Base-by-base conservation (phyloP, 805 yeast genomes). In the Komagataella mondaviorum region DNA sequence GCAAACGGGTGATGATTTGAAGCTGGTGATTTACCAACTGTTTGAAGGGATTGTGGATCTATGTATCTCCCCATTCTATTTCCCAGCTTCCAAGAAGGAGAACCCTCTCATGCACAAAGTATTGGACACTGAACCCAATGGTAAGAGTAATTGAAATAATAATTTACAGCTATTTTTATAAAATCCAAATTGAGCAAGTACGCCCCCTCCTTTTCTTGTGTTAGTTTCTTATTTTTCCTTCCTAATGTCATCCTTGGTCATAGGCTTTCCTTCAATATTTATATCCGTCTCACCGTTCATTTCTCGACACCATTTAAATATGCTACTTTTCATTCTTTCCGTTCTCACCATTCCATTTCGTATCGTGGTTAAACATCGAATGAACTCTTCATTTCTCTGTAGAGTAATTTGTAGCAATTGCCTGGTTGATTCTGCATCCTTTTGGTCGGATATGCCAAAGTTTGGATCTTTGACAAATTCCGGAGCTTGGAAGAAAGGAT, bases 361-460 rank as follows among this genome's bases (percentile, higher is more conserved):
- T 44, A 93, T 75, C 43, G 73, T 77, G n/a, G 79, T 71, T 59
- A 93, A 69, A 54, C 89, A 85, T 59, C 91, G 75, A 50, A 89
- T 83, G 62, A 84, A 91, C 65, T 93, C 98, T 61, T 88, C 89
- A 53, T 82, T 78, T 55, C 91, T 80, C 64, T 90, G 96, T 47
- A 88, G 71, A 0, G 85, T 84, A 47, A 83, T 88, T 71, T 77
- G 96, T 50, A 78, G 81, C 63, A 81, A 73, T 59, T 85, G 90
- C 55, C 91, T 70, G 1, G 86, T 72, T 49, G 81, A 85, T 56
- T 82, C 86, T 4, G 88, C 85, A 39, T 73, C 75, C 45, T 77
- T 83, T 0, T 71, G 67, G 3, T 69, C 61, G n/a, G 75, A 62
- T 0, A 61, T 49, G 8, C 82, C 83, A 52, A 70, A 74, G 55